Base-by-base conservation (phyloP, 2,329 filamentous ascomycete species). In the Fusarium hostae region DNA sequence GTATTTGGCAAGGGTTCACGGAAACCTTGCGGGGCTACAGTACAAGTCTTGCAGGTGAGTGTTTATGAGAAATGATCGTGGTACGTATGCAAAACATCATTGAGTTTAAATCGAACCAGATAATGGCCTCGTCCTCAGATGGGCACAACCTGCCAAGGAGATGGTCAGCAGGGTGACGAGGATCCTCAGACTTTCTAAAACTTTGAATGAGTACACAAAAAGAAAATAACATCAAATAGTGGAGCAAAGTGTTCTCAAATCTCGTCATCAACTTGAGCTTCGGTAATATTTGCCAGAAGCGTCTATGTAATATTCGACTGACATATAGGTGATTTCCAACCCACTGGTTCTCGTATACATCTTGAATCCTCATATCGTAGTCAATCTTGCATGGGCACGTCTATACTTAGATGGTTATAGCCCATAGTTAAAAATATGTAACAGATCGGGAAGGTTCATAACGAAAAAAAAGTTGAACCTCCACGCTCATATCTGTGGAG, bases 281-380 rank as follows among this genome's bases (percentile, higher is more conserved):
- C 58, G 52, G 64, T 41, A 18, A 45, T 62, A 55, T 43, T 64
- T 59, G 28, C 70, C 59, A 60, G 63, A 66, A 71, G 56, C 54
- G 57, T 55, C 40, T 64, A 73, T 52, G 44, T 62, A 65, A 73
- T 73, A 71, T 65, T 60, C 39, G 34, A 65, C 63, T 65, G 67
- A 66, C 63, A 71, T 73, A 73, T 73, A 73, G 63, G 44, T 56
- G 40, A 54, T 68, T 65, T 59, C 70, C 70, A 73, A 47, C 37
- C 56, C 59, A 57, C 48, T 51, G 70, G 70, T 61, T 71, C 70
- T 73, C 70, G 70, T 73, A 73, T 73, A 66, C 56, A 66, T 44
- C 59, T 45, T 50, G 57, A 32, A 71, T 73, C 55, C 55, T 71
- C 56, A 73, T 73, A 73, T 73, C 22, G 63, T 40, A 68, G 37